A percentile compares a stretch with the other conserved stretches of the same genome.
These are phyloP conservation scores for Lagenaria siceraria DNA, from an alignment of 306 rosid species.

Conservation along the genomic window DNA sequence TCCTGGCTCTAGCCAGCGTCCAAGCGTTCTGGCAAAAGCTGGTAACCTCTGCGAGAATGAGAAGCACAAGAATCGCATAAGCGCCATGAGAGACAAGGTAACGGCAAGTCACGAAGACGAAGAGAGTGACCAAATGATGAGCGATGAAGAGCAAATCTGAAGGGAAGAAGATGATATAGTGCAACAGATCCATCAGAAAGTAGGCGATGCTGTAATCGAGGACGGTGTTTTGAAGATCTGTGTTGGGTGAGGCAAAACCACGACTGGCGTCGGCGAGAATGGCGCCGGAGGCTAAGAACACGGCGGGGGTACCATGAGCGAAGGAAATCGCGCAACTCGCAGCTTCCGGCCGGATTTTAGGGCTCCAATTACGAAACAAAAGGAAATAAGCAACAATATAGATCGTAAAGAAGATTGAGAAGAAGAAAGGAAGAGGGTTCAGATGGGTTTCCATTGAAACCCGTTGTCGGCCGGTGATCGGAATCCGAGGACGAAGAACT, in stretches of 20 bases:
- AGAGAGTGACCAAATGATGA: constrained; percentile 79
- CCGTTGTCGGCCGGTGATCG: not conserved
- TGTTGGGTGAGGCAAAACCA: constrained; percentile 49
- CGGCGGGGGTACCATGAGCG: constrained; percentile 84
- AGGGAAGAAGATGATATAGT: constrained; percentile 60
- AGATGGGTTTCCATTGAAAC: constrained; percentile 14
- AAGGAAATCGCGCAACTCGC: constrained; percentile 67
- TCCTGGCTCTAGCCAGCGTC: constrained; percentile 54
- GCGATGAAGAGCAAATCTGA: constrained; percentile 66
- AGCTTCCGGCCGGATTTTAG: constrained; percentile 78
- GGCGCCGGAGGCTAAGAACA: constrained; percentile 32
- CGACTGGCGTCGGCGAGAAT: constrained; percentile 24
- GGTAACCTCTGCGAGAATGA: constrained; percentile 68
- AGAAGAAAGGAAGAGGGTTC: constrained; percentile 28
- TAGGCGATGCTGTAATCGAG: constrained; percentile 87
- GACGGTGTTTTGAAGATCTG: constrained; percentile 36
- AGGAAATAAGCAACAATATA: constrained; percentile 50
- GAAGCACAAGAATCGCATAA: constrained; percentile 40
- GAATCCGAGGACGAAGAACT: not conserved
- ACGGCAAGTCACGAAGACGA: constrained; percentile 81
- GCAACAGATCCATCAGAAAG: constrained; percentile 65
- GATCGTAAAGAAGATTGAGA: constrained; percentile 30
- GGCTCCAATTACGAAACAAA: constrained; percentile 48
- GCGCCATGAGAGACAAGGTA: constrained; percentile 61
- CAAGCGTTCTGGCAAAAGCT: constrained; percentile 76